Evolutionary conservation across 2,329 filamentous ascomycete genomes (phyloP), one percentile per base, ranked within the genome.

Genomic region (Chrysoporthe deuterocubensis): DNA sequence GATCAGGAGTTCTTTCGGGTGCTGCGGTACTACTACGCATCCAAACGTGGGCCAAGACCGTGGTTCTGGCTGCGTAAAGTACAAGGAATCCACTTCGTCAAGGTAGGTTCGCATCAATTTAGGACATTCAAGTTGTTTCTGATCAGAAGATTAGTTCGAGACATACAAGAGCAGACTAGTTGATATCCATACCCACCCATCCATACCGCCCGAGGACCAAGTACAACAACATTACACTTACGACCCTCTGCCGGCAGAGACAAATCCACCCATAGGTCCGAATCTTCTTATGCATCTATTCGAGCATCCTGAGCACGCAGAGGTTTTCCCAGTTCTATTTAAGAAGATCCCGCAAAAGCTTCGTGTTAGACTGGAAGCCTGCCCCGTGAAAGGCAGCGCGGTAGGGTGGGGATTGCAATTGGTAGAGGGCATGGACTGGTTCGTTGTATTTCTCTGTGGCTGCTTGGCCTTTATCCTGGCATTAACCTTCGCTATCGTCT

Each of bases 381-480:
- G 73, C 52, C 70, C 71, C 2, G 44, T 66, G 3, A 71, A 71
- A 4, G 72, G 74, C 3, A 73, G 67, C 13, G 74, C 72, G 0
- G 62, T 72, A 5, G 74, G 74, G 9, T 76, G 74, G 75, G 75
- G 73, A 7, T 57, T 76, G 14, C 69, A 76, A 13, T 72, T 75
- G 18, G 71, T 72, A 0, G 74, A 76, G 63, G 74, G 73, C 1
- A 59, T 74, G 13, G 66, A 76, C 66, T 68, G 66, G 34, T 72
- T 71, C 37, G n/a, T 58, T 0, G 64, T 74, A n/a, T 74, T 75
- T 21, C 34, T 72, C 6, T 71, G 62, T 2, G 72, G 69, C 1
- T 71, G 71, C 13, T 26, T 68, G 3, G 71, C 72, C 0, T 72
- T 75, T 34, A 14, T 71, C 18, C 18, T 68, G 5, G 73, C 70